Evolutionary conservation across 2,329 filamentous ascomycete genomes (phyloP).

Genomic region (Metarhizium anisopliae): DNA sequence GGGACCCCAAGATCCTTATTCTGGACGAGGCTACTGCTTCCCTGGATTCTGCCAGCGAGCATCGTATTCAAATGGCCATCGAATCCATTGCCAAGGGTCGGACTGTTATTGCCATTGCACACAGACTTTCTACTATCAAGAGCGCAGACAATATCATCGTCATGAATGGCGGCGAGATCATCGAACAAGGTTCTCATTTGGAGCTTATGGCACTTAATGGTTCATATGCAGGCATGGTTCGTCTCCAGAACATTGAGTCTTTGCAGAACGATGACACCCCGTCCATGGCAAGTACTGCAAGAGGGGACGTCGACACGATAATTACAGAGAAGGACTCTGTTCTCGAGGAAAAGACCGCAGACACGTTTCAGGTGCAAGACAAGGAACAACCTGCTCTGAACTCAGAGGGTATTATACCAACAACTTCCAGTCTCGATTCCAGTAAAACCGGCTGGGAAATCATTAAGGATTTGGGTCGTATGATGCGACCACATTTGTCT

Average conservation of each 20-base stretch:
- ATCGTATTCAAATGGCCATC: slow-evolving; percentile 41
- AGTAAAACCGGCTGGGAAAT: slow-evolving; percentile 30
- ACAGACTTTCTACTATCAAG: slow-evolving; percentile 51
- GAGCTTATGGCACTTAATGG: slow-evolving; percentile 43
- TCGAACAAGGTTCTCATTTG: slow-evolving; percentile 56
- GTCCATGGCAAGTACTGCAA: slow-evolving; percentile 22
- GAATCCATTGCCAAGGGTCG: slow-evolving; percentile 38
- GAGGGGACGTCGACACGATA: slow-evolving; percentile 31
- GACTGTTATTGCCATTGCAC: slow-evolving; percentile 59
- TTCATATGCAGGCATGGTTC: slow-evolving; percentile 45
- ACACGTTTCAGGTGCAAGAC: slow-evolving; percentile 31
- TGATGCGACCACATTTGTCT: slow-evolving; percentile 29
- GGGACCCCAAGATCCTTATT: slow-evolving; percentile 47
- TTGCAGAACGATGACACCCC: slow-evolving; percentile 13
- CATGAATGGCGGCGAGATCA: slow-evolving; percentile 47
- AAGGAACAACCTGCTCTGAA: slow-evolving; percentile 23
- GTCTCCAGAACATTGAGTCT: slow-evolving; percentile 29
- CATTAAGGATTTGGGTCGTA: slow-evolving; percentile 25
- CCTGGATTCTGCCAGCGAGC: slow-evolving; percentile 49
- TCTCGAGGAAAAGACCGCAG: slow-evolving; percentile 19
- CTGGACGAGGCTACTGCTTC: slow-evolving; percentile 55
- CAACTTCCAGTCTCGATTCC: slow-evolving; percentile 23
- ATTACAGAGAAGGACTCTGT: slow-evolving; percentile 28
- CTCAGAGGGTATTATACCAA: slow-evolving; percentile 10
- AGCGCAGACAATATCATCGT: slow-evolving; percentile 61